A percentile compares a stretch with the other conserved stretches of the same genome.
These are phyloP conservation scores for Thelonectria olida DNA, from an alignment of 2,329 filamentous ascomycete species.

Conservation along the genomic window DNA sequence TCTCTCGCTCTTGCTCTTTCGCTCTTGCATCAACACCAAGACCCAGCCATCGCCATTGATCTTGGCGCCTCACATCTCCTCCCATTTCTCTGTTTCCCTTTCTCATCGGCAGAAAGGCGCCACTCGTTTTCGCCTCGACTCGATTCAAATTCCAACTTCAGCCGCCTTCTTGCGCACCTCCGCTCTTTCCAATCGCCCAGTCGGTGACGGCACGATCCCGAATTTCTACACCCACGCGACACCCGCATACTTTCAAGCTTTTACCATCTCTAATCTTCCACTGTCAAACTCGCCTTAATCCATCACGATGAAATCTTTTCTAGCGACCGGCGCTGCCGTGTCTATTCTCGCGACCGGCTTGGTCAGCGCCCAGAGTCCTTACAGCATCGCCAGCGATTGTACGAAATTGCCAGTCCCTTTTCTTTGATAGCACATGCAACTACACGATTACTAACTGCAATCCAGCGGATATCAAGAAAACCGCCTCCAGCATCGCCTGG, in stretches of 20 bases:
- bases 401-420: slow-evolving; percentile 1
- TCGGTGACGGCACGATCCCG: slow-evolving; percentile 5
- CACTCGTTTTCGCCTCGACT: slow-evolving; percentile 20
- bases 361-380: slow-evolving; percentile 35
- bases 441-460: slow-evolving; percentile 24
- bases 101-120: slow-evolving; percentile 1
- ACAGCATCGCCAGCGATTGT: slow-evolving; percentile 38
- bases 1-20: slow-evolving; percentile 23
- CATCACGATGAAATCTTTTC: slow-evolving; percentile 36
- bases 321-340: slow-evolving; percentile 27
- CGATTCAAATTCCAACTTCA: neutral
- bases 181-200: slow-evolving; percentile 5
- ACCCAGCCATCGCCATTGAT: slow-evolving; percentile 24
- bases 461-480: slow-evolving; percentile 50
- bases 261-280: slow-evolving; percentile 11
- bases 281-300: slow-evolving; percentile 4
- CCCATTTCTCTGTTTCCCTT: neutral
- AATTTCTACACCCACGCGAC: slow-evolving; percentile 11
- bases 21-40: slow-evolving; percentile 34
- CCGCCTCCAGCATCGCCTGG: slow-evolving; percentile 51
- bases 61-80: slow-evolving; percentile 14
- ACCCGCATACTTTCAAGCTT: slow-evolving; percentile 9
- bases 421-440: neutral
- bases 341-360: slow-evolving; percentile 35
- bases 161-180: slow-evolving; percentile 6